These are phyloP conservation scores for Lathyrus oleraceus DNA, from an alignment of 306 rosid species.

Conservation along the genomic window DNA sequence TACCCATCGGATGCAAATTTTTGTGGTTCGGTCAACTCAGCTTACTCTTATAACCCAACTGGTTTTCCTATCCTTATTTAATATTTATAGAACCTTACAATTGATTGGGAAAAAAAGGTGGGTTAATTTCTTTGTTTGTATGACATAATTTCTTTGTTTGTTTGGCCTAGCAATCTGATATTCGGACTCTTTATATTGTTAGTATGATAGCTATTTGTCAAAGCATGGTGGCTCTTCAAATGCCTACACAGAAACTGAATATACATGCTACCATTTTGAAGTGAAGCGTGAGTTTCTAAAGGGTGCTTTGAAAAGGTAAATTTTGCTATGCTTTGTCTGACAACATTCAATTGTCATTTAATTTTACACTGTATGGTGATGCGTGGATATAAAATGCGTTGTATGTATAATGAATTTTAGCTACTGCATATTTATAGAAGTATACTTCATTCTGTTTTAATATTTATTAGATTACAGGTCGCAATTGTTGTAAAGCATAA, in stretches of 20 bases:
- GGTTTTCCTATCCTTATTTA: slow-evolving; percentile 1
- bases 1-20: slow-evolving; percentile 3
- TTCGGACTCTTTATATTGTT: slow-evolving; percentile 47
- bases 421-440: slow-evolving; percentile 11
- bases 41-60: neutral
- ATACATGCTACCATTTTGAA: slow-evolving; percentile 98
- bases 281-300: slow-evolving; percentile 83
- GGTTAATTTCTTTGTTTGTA: slow-evolving; percentile 26
- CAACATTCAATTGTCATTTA: slow-evolving; percentile 23
- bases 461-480: slow-evolving; percentile 12
- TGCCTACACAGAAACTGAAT: slow-evolving; percentile 89
- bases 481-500: neutral
- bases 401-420: slow-evolving; percentile 6
- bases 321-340: slow-evolving; percentile 26
- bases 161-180: slow-evolving; percentile 42
- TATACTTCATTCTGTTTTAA: neutral
- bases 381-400: neutral
- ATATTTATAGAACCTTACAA: neutral
- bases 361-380: slow-evolving; percentile 1
- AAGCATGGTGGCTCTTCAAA: slow-evolving; percentile 98
- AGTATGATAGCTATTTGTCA: slow-evolving; percentile 98
- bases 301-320: slow-evolving; percentile 88
- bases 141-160: neutral
- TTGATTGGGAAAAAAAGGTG: slow-evolving; percentile 12
- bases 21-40: slow-evolving; percentile 14